Evolutionary conservation across 345 rosid species (phyloP), one percentile per base, ranked within the genome.

Genomic region (Eucalyptus erythrocorys): DNA sequence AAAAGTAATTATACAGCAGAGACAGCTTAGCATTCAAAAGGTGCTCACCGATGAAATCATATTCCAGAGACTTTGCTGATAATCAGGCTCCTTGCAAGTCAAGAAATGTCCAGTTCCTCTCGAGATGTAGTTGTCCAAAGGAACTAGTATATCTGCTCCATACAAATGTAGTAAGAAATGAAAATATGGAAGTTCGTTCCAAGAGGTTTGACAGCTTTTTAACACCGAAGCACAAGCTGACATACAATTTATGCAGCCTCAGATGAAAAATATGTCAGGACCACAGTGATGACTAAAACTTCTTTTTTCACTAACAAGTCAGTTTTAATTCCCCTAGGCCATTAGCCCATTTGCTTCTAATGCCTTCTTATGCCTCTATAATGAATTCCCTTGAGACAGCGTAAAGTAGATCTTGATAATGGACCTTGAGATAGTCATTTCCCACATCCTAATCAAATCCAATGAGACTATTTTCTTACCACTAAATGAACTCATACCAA

Each of bases 31-130:
- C 87, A 86, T 87, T 37, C 22, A 89, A 40, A 89, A 82, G 86
- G 81, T 90, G 94, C 99, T 94, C 90, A 98, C 99, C 85, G 97
- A 91, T 89, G 99, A 97, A 90, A 97, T 92, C 97, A 98, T 96
- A 86, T 88, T 94, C 97, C 95, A 98, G 88, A 98, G 96, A 91
- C 98, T 95, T 92, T 97, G 98, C 95, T 95, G 99, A 94, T 98
- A 98, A 93, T 96, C 92, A 14, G 99, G 99, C 89, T 96, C 98
- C 93, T 95, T 97, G 96, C 97, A 96, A 40, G 93, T 87, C 85
- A 98, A 96, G 90, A 95, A 98, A 94, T 97, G 96, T 79, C 92
- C 95, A 90, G 98, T 96, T 91, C 99, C 99, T 94, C 99, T 93
- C 27, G 99, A 97, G 91, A 98, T 94, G 89, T 94, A 98, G 91